These are phyloP conservation scores for Circinella umbellata DNA, from an alignment of 371 early-diverging fungal genomes.

Conservation along the genomic window DNA sequence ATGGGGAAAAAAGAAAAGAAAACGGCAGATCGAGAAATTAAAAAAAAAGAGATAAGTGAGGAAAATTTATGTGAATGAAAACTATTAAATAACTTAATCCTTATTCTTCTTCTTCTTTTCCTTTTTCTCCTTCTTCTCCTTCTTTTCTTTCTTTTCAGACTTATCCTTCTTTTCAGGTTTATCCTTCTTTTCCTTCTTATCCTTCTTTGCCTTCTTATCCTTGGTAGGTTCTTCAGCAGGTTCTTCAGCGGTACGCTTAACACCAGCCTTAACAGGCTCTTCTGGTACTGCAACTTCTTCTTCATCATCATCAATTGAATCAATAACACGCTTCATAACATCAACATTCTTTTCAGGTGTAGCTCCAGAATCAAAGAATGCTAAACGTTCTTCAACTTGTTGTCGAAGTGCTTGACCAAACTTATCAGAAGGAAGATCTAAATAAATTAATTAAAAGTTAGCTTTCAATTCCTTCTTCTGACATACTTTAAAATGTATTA, in stretches of 20 bases:
- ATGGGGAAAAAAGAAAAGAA: not conserved
- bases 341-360: slow-evolving; percentile 92
- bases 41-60: not conserved
- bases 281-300: slow-evolving; percentile 44
- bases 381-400: slow-evolving; percentile 96
- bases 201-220: slow-evolving; percentile 62
- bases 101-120: slow-evolving; percentile 44
- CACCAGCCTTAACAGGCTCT: slow-evolving; percentile 21
- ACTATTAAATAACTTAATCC: slow-evolving; percentile 19
- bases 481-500: not conserved
- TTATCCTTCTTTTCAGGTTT: slow-evolving; percentile 60
- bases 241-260: slow-evolving; percentile 14
- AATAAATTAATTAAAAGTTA: not conserved
- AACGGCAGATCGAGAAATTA: not conserved
- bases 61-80: too few species aligned
- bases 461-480: slow-evolving; percentile 21
- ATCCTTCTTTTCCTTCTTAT: slow-evolving; percentile 56
- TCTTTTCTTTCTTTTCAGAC: slow-evolving; percentile 34
- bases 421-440: slow-evolving; percentile 78
- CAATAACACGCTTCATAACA: slow-evolving; percentile 91
- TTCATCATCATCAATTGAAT: slow-evolving; percentile 63
- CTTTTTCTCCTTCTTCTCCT: slow-evolving; percentile 52
- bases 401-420: slow-evolving; percentile 96
- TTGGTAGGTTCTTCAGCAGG: slow-evolving; percentile 23
- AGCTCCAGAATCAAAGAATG: slow-evolving; percentile 91